Evolutionary conservation across 768 basidiomycete species (phyloP).

Genomic region (Pisolithus marmoratus): DNA sequence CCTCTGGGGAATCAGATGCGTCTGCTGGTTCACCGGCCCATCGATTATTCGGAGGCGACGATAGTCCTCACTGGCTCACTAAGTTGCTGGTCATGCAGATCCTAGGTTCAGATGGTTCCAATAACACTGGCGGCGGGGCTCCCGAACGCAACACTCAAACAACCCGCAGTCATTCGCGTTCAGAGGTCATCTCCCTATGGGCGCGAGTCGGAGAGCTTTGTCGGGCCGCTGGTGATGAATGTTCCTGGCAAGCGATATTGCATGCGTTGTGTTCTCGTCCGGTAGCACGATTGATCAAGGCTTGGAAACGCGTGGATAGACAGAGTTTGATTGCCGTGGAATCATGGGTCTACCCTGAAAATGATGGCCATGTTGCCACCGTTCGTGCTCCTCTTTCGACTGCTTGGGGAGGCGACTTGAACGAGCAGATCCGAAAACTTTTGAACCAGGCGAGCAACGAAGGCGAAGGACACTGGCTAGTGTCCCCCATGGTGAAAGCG

Average conservation of each 20-base stretch:
- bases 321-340: slow-evolving; percentile 54
- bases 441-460: slow-evolving; percentile 42
- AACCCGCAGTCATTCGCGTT: slow-evolving; percentile 63
- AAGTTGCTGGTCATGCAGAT: slow-evolving; percentile 66
- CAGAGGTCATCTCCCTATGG: slow-evolving; percentile 71
- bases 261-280: slow-evolving; percentile 68
- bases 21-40: slow-evolving; percentile 11
- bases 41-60: slow-evolving; percentile 62
- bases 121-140: slow-evolving; percentile 16
- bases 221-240: slow-evolving; percentile 68
- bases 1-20: background rate
- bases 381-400: slow-evolving; percentile 43
- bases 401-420: slow-evolving; percentile 66
- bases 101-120: slow-evolving; percentile 52
- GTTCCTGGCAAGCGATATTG: slow-evolving; percentile 71
- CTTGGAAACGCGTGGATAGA: slow-evolving; percentile 70
- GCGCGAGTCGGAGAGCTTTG: slow-evolving; percentile 68
- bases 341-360: slow-evolving; percentile 53
- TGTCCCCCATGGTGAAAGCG: slow-evolving; percentile 36
- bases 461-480: slow-evolving; percentile 39
- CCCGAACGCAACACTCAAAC: slow-evolving; percentile 29
- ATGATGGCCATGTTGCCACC: slow-evolving; percentile 25
- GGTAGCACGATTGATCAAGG: slow-evolving; percentile 71
- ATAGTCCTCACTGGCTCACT: slow-evolving; percentile 77
- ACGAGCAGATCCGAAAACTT: slow-evolving; percentile 39